Evolutionary conservation across 805 yeast genomes (phyloP).

Genomic region (Myxozyma sirexii): DNA sequence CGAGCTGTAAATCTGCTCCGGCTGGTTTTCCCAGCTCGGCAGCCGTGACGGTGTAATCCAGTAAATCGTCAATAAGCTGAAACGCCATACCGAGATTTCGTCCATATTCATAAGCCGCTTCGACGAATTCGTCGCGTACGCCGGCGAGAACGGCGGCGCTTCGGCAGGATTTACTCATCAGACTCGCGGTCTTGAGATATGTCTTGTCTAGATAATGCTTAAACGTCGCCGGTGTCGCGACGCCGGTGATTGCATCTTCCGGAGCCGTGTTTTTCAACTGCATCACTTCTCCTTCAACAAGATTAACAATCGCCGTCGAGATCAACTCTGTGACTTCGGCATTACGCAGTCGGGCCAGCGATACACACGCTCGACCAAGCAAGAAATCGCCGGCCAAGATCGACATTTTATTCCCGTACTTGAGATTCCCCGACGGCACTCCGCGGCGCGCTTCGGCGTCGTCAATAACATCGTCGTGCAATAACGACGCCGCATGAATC

Average conservation of each 20-base stretch:
- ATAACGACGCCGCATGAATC: constrained; percentile 94
- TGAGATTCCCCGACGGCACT: constrained; percentile 86
- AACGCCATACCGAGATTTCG: constrained; percentile 91
- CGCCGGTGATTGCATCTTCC: constrained; percentile 49
- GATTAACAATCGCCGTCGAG: constrained; percentile 93
- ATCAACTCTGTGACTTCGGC: constrained; percentile 97
- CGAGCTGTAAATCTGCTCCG: constrained; percentile 90
- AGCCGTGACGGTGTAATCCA: constrained; percentile 90
- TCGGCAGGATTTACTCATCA: constrained; percentile 90
- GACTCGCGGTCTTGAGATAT: constrained; percentile 89
- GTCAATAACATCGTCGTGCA: constrained; percentile 97
- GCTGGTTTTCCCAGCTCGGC: constrained; percentile 90
- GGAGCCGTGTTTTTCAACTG: constrained; percentile 91
- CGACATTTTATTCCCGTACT: constrained; percentile 96
- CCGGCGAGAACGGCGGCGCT: constrained; percentile 94
- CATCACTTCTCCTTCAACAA: constrained; percentile 99
- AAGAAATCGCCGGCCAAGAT: constrained; percentile 95
- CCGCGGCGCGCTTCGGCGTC: constrained; percentile 83
- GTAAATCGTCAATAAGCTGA: constrained; percentile 94
- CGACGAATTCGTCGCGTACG: constrained; percentile 71
- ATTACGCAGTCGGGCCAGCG: constrained; percentile 87
- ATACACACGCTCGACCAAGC: constrained; percentile 94
- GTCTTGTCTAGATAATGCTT: constrained; percentile 95
- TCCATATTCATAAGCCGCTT: constrained; percentile 87
- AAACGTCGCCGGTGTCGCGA: constrained; percentile 68